A percentile compares a stretch with the other conserved stretches of the same genome.
Conservation (phyloP, 2,329 filamentous ascomycete species). For the Pleoardoris graminearum region DNA sequence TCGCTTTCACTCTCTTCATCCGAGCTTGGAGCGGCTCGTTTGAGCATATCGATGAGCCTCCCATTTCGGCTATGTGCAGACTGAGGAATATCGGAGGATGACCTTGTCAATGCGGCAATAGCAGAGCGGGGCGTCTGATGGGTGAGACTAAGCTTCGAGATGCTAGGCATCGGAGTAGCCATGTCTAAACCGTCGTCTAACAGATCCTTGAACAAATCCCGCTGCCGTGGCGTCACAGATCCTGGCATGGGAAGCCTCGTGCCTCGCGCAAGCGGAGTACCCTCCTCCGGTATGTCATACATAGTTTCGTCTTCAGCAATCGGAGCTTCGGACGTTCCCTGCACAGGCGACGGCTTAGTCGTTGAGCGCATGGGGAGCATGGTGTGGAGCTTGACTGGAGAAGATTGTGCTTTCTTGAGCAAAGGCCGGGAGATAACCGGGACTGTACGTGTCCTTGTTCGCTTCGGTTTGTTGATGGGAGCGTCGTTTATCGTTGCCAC, state of each 20-base stretch:
- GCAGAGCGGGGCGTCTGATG: slow-evolving; percentile 27
- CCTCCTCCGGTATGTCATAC: slow-evolving; percentile 38
- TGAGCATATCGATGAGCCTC: slow-evolving; percentile 40
- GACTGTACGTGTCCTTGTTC: slow-evolving; percentile 31
- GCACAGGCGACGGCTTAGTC: slow-evolving; percentile 19
- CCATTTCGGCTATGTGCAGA: slow-evolving; percentile 28
- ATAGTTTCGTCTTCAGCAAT: slow-evolving; percentile 38
- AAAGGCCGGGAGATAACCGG: slow-evolving; percentile 19
- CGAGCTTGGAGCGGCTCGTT: slow-evolving; percentile 27
- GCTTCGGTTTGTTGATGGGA: slow-evolving; percentile 29
- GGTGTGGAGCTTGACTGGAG: slow-evolving; percentile 35
- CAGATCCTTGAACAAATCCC: slow-evolving; percentile 38
- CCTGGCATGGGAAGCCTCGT: slow-evolving; percentile 21
- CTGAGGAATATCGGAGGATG: slow-evolving; percentile 38
- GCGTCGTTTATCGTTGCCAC: slow-evolving; percentile 7
- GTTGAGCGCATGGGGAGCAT: slow-evolving; percentile 36
- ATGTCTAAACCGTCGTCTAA: slow-evolving; percentile 33
- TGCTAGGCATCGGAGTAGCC: slow-evolving; percentile 36
- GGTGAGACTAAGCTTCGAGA: slow-evolving; percentile 36
- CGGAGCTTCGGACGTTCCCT: slow-evolving; percentile 17
- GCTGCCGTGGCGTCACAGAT: slow-evolving; percentile 44
- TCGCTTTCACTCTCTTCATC: slow-evolving; percentile 31
- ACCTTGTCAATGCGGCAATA: slow-evolving; percentile 31
- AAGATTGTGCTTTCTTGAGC: slow-evolving; percentile 36
- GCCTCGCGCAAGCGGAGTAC: slow-evolving; percentile 24